Base-by-base conservation (phyloP, 164 flowering plant species). In the Chimonanthus salicifolius region DNA sequence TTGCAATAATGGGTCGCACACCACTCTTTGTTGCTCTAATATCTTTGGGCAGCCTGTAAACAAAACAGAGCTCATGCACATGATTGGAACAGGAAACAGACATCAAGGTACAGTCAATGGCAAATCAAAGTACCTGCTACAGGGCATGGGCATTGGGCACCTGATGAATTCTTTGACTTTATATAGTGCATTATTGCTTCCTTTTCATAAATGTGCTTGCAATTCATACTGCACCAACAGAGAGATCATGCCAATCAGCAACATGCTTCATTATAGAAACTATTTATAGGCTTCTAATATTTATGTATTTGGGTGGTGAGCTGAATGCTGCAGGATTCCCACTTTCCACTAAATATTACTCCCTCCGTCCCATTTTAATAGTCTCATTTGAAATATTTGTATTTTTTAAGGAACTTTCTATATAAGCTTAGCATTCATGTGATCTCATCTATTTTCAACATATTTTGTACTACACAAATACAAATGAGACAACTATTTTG, bases 161-260 rank as follows among this genome's bases (percentile, higher is more conserved):
- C 69, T n/a, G 71, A 44, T 4, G 71, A 47, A 3, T 60, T 74
- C 73, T 80, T 84, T 72, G 85, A 68, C 68, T 58, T 78, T 13
- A 93, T 86, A 80, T 87, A 83, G 33, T 72, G 84, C 85, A 83
- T 75, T 74, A 94, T 82, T 69, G 88, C 87, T 16, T 68, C 63
- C 86, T 89, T 88, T n/a, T 90, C 99, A 77, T 92, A 94, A 62
- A 94, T 82, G 80, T 94, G 99, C 83, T 87, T 90, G 88, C 99
- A 95, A 58, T 88, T 94, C 80, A 82, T 80, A 77, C 98, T 95
- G 87, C 79, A 84, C 44, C 58, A 68, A 45, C 20, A 47, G 47
- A 54, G 60, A 54, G 60, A 54, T 33, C 33, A 33, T 33, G 33
- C 33, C 33, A 33, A 33, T 33, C 33, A 33, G 33, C 33, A 33